Evolutionary conservation across 345 rosid species (phyloP).

Genomic region (Stellera chamaejasme): DNA sequence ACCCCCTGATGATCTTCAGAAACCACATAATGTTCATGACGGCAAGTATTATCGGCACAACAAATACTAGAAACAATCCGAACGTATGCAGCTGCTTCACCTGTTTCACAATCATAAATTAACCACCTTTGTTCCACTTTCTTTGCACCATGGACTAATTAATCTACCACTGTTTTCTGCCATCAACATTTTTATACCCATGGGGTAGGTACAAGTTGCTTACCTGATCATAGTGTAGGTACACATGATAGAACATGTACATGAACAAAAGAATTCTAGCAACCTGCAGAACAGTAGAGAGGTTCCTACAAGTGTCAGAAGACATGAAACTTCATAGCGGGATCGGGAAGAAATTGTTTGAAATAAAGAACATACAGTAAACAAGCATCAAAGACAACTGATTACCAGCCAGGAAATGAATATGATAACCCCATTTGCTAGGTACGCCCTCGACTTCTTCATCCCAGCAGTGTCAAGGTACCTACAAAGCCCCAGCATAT

Average conservation of each 20-base stretch:
- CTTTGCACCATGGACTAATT: too few relatives aligned
- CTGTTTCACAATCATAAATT: conserved; percentile 15
- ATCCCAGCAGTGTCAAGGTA: conserved; percentile 51
- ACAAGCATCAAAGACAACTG: not conserved
- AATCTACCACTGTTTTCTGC: too few relatives aligned
- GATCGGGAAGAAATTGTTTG: not conserved
- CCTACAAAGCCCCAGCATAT: conserved; percentile 21
- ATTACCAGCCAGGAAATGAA: conserved; percentile 50
- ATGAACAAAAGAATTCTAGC: conserved; percentile 45
- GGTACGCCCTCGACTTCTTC: conserved; percentile 48
- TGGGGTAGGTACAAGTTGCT: not conserved
- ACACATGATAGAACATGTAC: conserved; percentile 43
- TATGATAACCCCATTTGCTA: conserved; percentile 41
- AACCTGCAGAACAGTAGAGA: conserved; percentile 24
- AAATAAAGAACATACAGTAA: not conserved
- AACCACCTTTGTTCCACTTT: too few relatives aligned
- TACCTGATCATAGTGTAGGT: conserved; percentile 45
- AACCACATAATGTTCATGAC: conserved; percentile 55
- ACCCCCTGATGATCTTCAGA: conserved; percentile 46
- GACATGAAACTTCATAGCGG: not conserved
- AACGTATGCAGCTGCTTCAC: conserved; percentile 25
- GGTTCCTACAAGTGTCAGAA: not conserved
- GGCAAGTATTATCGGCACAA: conserved; percentile 30
- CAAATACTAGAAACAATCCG: conserved; percentile 24
- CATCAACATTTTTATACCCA: too few relatives aligned